phyloP scores from a whole-genome alignment of 352 stramenopile species.

The Globisporangium apiculatum region DNA sequence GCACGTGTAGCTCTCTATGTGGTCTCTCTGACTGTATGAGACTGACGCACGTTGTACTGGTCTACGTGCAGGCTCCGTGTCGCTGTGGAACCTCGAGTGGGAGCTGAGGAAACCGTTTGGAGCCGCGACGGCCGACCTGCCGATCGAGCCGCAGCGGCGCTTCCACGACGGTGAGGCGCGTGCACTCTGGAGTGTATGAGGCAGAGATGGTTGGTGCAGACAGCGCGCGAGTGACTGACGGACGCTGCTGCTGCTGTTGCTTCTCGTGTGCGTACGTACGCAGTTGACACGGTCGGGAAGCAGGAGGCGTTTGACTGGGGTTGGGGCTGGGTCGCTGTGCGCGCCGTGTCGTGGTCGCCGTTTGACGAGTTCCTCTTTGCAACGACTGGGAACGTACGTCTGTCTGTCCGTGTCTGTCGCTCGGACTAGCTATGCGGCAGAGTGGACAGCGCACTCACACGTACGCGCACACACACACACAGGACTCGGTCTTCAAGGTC shows the following conservation, averaged over 20 bases:
- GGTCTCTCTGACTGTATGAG: not conserved
- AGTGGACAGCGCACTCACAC: not conserved
- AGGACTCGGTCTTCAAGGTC: slow-evolving; percentile 81
- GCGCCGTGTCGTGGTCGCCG: slow-evolving; percentile 70
- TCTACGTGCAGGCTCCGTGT: slow-evolving; percentile 46
- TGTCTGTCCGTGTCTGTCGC: not conserved
- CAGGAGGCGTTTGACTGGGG: slow-evolving; percentile 81
- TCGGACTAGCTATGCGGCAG: not conserved
- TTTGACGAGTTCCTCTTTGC: slow-evolving; percentile 83
- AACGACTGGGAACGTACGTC: slow-evolving; percentile 74
- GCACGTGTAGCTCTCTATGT: not conserved
- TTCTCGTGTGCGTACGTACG: not conserved
- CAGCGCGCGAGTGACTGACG: not conserved
- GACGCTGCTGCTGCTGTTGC: not conserved
- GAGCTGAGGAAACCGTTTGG: slow-evolving; percentile 4
- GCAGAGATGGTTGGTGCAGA: too few relatives aligned
- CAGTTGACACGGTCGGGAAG: slow-evolving; percentile 77
- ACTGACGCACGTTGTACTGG: not conserved
- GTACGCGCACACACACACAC: not conserved
- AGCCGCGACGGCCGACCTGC: slow-evolving; percentile 8
- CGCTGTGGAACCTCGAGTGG: slow-evolving; percentile 69
- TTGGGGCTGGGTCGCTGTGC: slow-evolving; percentile 75
- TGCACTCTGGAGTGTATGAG: not conserved
- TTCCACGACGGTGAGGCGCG: slow-evolving; percentile 66
- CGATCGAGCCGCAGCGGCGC: slow-evolving; percentile 60